Evolutionary conservation across 495 filamentous ascomycete genomes (phyloP).

Genomic region (Aspergillus haitiensis): DNA sequence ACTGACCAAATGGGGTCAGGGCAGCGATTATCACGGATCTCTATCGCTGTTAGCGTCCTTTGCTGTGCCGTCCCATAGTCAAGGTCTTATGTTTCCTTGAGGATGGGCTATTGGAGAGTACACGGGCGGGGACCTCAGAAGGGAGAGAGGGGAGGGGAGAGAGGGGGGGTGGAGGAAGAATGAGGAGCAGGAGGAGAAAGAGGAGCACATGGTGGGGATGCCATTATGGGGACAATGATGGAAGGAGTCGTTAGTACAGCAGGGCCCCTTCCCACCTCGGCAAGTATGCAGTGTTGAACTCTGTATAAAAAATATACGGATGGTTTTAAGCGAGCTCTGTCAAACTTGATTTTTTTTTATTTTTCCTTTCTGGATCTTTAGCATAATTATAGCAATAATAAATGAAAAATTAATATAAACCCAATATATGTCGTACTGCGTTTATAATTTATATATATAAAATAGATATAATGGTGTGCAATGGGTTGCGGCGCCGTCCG

Average conservation of each 20-base stretch:
- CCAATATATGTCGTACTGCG: too few relatives aligned
- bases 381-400: background rate
- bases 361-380: background rate
- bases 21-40: conserved; percentile 9
- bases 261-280: background rate
- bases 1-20: conserved; percentile 8
- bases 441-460: background rate
- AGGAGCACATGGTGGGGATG: background rate
- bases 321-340: background rate
- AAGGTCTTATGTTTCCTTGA: background rate
- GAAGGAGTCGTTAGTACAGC: background rate
- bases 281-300: background rate
- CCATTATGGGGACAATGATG: background rate
- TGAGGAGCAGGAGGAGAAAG: background rate
- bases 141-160: background rate
- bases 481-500: background rate
- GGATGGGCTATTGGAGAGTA: background rate
- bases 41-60: conserved; percentile 1
- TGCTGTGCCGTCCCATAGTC: conserved; percentile 1
- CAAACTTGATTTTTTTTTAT: conserved; percentile 1
- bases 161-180: background rate
- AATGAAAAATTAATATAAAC: too few relatives aligned
- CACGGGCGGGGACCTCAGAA: too few relatives aligned
- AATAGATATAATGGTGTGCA: background rate
- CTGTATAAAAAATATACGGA: background rate